phyloP scores from a whole-genome alignment of 2,329 filamentous ascomycete genomes.

The Colletotrichum sp. region DNA sequence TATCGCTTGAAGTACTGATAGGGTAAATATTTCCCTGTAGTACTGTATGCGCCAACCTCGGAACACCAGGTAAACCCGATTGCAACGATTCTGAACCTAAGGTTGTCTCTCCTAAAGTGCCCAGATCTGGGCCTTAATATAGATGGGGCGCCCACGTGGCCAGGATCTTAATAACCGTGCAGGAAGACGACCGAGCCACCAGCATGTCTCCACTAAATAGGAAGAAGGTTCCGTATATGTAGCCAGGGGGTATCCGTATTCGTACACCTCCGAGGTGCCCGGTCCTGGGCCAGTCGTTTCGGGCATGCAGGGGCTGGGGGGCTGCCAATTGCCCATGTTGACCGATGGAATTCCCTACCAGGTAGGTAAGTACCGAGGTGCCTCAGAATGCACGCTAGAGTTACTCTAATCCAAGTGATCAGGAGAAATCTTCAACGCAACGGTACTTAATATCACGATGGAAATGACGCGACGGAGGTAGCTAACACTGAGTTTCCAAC shows the following conservation, averaged over 20 bases:
- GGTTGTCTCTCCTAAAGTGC: background rate
- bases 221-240: background rate
- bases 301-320: background rate
- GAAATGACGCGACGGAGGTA: background rate
- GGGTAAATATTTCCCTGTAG: no score
- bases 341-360: background rate
- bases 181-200: background rate
- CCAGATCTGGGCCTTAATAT: background rate
- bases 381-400: background rate
- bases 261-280: background rate
- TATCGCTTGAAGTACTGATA: no score
- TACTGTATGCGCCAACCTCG: background rate
- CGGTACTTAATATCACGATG: background rate
- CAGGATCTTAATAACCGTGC: background rate
- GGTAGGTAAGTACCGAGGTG: background rate
- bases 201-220: background rate
- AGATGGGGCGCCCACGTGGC: background rate
- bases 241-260: background rate
- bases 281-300: background rate
- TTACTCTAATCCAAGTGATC: background rate
- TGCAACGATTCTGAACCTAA: background rate
- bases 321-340: background rate
- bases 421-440: background rate
- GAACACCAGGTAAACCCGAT: background rate
- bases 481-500: background rate